phyloP scores from a whole-genome alignment of 2,329 filamentous ascomycete species.

The Knoxdaviesia proteae region DNA sequence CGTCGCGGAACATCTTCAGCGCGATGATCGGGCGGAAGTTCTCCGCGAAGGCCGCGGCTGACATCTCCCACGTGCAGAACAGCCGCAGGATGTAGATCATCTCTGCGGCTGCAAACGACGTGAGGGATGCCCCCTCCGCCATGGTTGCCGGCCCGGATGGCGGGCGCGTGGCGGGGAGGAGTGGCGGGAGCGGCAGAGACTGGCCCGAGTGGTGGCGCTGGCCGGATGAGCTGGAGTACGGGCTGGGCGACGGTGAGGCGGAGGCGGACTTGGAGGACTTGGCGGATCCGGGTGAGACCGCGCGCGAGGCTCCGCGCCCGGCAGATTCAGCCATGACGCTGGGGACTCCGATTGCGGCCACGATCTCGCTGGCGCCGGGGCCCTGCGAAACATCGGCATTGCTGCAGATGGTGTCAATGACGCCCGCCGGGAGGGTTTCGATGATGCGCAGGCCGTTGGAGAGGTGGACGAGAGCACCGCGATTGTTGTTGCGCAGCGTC shows the following conservation, averaged over 20 bases:
- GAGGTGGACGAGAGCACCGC: slow-evolving; percentile 10
- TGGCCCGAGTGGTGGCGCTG: too few species aligned
- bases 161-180: too few species aligned
- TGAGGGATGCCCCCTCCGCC: too few species aligned
- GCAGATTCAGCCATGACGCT: neutral
- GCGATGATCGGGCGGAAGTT: slow-evolving; percentile 6
- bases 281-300: too few species aligned
- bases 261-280: too few species aligned
- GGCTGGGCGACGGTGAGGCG: too few species aligned
- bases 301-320: too few species aligned
- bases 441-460: slow-evolving; percentile 13
- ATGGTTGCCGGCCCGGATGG: too few species aligned
- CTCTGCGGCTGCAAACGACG: neutral
- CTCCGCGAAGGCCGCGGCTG: slow-evolving; percentile 6
- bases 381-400: slow-evolving; percentile 5
- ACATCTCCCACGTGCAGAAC: slow-evolving; percentile 8
- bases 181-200: too few species aligned
- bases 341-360: slow-evolving; percentile 2
- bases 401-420: neutral
- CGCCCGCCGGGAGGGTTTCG: slow-evolving; percentile 9
- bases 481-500: slow-evolving; percentile 10
- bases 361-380: slow-evolving; percentile 4
- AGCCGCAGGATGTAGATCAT: slow-evolving; percentile 8
- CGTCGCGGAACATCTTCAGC: neutral
- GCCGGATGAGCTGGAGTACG: too few species aligned